These are phyloP conservation scores for Apiospora sp. DNA, from an alignment of 2,329 filamentous ascomycete genomes.

Conservation along the genomic window DNA sequence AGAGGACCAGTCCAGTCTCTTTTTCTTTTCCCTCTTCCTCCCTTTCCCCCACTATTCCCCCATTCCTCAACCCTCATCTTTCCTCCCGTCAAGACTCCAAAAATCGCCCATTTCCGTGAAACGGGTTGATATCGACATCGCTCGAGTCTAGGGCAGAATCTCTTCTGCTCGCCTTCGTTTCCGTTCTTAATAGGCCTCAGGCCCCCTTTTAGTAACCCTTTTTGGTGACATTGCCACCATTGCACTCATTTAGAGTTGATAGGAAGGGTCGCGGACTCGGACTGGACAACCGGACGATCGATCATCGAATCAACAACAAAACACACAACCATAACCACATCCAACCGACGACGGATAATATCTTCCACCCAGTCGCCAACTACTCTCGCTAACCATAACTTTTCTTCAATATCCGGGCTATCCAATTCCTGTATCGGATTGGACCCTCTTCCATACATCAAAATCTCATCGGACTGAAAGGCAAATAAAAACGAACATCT, in stretches of 20 bases:
- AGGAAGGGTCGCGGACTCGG: slow-evolving; percentile 22
- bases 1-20: slow-evolving; percentile 12
- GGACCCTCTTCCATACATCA: neutral
- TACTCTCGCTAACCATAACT: slow-evolving; percentile 22
- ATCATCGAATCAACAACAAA: slow-evolving; percentile 16
- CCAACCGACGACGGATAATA: slow-evolving; percentile 20
- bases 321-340: neutral
- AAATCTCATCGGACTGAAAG: neutral
- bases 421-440: slow-evolving; percentile 14
- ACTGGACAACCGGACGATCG: slow-evolving; percentile 23
- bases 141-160: slow-evolving; percentile 17
- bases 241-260: slow-evolving; percentile 29
- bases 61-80: slow-evolving; percentile 22
- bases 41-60: slow-evolving; percentile 22
- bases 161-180: slow-evolving; percentile 15
- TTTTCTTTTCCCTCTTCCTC: neutral
- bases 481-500: neutral
- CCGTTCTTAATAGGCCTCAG: slow-evolving; percentile 24
- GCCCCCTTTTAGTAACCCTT: slow-evolving; percentile 26
- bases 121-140: slow-evolving; percentile 26
- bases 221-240: slow-evolving; percentile 30
- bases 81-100: slow-evolving; percentile 21
- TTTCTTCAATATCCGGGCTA: neutral
- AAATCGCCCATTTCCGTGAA: slow-evolving; percentile 30
- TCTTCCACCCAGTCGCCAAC: slow-evolving; percentile 17